Percentiles rank a stretch among this genome's conserved stretches.
phyloP scores from a whole-genome alignment of 441 rosid genomes.

The Bruguiera hainesii region DNA sequence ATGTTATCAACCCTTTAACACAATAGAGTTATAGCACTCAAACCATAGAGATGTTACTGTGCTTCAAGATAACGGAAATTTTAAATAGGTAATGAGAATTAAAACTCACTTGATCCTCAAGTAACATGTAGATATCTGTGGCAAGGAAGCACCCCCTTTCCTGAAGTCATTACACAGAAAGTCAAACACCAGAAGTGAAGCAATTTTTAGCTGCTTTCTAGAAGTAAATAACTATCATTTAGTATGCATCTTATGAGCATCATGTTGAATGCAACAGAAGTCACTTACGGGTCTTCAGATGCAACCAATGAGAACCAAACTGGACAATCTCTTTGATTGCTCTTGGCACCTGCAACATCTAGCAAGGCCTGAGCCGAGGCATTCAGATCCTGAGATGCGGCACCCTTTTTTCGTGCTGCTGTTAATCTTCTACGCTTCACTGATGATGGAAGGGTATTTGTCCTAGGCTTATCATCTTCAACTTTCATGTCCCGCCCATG shows the following conservation, averaged over 20 bases:
- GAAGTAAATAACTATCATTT: not conserved
- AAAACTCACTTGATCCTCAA: slow-evolving; percentile 73
- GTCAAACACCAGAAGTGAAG: slow-evolving; percentile 10
- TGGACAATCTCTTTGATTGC: slow-evolving; percentile 40
- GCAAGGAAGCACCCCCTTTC: slow-evolving; percentile 58
- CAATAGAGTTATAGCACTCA: not conserved
- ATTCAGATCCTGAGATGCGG: slow-evolving; percentile 34
- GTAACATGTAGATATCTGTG: slow-evolving; percentile 64
- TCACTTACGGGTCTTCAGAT: slow-evolving; percentile 60
- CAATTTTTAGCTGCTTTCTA: not conserved
- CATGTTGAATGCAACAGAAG: not conserved
- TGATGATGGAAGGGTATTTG: slow-evolving; percentile 32
- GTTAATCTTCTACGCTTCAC: slow-evolving; percentile 54
- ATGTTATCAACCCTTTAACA: not conserved
- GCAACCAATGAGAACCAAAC: slow-evolving; percentile 72
- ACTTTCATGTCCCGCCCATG: slow-evolving; percentile 32
- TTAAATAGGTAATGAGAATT: slow-evolving; percentile 6
- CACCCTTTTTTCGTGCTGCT: slow-evolving; percentile 36
- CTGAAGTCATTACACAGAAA: slow-evolving; percentile 37
- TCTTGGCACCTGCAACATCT: slow-evolving; percentile 40
- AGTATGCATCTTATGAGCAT: not conserved
- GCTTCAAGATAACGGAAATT: not conserved
- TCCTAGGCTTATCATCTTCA: slow-evolving; percentile 40
- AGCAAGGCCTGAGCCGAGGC: slow-evolving; percentile 37
- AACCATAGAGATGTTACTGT: not conserved